Evolutionary conservation across 2,329 filamentous ascomycete genomes (phyloP).

Genomic region (Akanthomyces muscarius): DNA sequence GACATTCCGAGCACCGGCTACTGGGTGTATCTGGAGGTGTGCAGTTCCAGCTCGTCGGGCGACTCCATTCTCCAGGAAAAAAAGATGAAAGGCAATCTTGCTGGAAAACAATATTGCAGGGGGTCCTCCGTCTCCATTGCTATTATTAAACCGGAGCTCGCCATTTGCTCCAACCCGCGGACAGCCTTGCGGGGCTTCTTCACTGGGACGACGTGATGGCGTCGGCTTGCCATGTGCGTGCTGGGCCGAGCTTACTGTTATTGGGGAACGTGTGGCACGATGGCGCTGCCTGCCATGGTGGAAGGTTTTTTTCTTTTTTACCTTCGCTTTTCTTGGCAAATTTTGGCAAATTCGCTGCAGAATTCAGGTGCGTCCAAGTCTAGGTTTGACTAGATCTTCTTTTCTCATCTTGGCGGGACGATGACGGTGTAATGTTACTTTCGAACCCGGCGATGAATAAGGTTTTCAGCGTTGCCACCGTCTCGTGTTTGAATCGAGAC

Average conservation of each 20-base stretch:
- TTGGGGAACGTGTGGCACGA: not conserved
- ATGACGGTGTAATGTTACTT: not conserved
- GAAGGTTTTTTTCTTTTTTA: not conserved
- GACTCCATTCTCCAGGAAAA: conserved; percentile 1
- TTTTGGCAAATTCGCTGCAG: too few relatives aligned
- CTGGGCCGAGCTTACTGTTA: too few relatives aligned
- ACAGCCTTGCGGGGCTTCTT: not conserved
- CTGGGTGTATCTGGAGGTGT: not conserved
- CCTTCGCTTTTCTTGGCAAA: not conserved
- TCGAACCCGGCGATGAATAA: not conserved
- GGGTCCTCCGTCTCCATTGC: not conserved
- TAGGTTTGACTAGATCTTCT: not conserved
- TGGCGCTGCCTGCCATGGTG: not conserved
- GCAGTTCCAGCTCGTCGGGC: not conserved
- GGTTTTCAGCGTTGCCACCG: not conserved
- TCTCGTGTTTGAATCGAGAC: not conserved
- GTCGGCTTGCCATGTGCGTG: too few relatives aligned
- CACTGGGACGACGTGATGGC: too few relatives aligned
- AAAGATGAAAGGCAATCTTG: not conserved
- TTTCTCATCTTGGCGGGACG: not conserved
- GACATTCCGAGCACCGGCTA: not conserved
- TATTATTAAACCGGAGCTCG: conserved; percentile 10
- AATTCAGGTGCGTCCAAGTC: not conserved
- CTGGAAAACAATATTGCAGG: not conserved
- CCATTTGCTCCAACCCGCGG: not conserved